Evolutionary conservation across 257 asterid species (phyloP), one percentile per base, ranked within the genome.

Genomic region (Linaria vulgaris): DNA sequence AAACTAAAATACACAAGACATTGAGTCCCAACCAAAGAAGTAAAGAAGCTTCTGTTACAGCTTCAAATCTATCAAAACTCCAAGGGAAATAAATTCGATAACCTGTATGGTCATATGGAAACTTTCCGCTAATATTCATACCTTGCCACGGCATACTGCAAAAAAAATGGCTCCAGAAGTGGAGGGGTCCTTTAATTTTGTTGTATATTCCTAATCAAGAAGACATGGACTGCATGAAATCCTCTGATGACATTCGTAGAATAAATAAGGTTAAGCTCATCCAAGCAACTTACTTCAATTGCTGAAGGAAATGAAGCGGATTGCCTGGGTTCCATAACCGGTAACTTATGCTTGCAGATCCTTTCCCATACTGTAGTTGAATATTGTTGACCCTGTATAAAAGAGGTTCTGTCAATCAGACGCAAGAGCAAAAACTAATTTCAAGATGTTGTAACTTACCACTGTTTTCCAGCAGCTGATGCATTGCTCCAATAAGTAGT

Each of bases 71-170:
- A 7, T 19, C 14, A 37, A 56, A 30, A 57, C 9, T 57, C 20
- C 37, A 34, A 37, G 12, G 6, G 49, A 57, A 19, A 57, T 22
- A 37, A 34, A 56, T 23, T 46, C 47, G 14, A 37, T 15, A 57
- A 38, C 19, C 63, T 17, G 63, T 17, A 53, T 31, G 21, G 46
- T 24, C 12, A 45, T 24, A n/a, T 51, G 17, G 34, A 39, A 64
- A 64, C 16, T 19, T 56, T 31, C 72, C 74, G 49, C 78, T 65
- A 58, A 68, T 50, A 45, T 59, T 37, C 72, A 72, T 76, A 92
- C 99, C 96, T 92, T 92, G 59, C 99, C 99, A 66, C 99, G 97
- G 72, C 99, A 92, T 30, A 92, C 99, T 3, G 97, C 99, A 77
- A 92, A 89, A 80, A 92, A 92, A 14, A 89, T 74, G 59, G 99